phyloP scores from a whole-genome alignment of 2,329 filamentous ascomycete genomes.

The Hortaea werneckii region DNA sequence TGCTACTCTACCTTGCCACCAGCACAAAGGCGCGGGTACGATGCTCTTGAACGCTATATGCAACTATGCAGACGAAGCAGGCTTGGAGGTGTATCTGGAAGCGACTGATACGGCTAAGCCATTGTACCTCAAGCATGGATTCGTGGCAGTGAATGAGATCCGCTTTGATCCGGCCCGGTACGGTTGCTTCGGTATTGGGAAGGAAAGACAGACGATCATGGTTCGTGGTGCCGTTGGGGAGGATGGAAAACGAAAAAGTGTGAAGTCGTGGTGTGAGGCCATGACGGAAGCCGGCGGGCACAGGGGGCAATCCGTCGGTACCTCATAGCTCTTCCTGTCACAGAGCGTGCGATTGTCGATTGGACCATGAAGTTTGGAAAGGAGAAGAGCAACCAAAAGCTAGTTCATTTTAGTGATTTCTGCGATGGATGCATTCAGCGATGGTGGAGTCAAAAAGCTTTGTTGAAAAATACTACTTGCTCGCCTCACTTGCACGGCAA shows the following conservation, averaged over 20 bases:
- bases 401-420: too few relatives aligned
- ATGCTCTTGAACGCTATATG: conserved; percentile 32
- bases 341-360: too few relatives aligned
- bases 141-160: conserved; percentile 19
- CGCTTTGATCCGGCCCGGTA: conserved; percentile 23
- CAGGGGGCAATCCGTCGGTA: too few relatives aligned
- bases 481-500: too few relatives aligned
- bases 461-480: too few relatives aligned
- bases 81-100: conserved; percentile 34
- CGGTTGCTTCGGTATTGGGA: conserved; percentile 15
- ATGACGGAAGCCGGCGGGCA: conserved; percentile 1
- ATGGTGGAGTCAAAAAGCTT: too few relatives aligned
- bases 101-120: conserved; percentile 25
- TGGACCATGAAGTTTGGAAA: too few relatives aligned
- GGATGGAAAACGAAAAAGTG: conserved; percentile 4
- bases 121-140: conserved; percentile 25
- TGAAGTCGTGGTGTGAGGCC: conserved; percentile 2
- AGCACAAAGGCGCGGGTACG: conserved; percentile 32
- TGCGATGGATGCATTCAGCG: too few relatives aligned
- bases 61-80: conserved; percentile 31
- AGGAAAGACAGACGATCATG: conserved; percentile 25
- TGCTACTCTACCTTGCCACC: conserved; percentile 32
- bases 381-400: too few relatives aligned
- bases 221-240: conserved; percentile 16
- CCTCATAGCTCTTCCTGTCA: too few relatives aligned